Evolutionary conservation across 2,329 filamentous ascomycete species (phyloP), one percentile per base, ranked within the genome.

Genomic region (Alternaria novae-zelandiae): DNA sequence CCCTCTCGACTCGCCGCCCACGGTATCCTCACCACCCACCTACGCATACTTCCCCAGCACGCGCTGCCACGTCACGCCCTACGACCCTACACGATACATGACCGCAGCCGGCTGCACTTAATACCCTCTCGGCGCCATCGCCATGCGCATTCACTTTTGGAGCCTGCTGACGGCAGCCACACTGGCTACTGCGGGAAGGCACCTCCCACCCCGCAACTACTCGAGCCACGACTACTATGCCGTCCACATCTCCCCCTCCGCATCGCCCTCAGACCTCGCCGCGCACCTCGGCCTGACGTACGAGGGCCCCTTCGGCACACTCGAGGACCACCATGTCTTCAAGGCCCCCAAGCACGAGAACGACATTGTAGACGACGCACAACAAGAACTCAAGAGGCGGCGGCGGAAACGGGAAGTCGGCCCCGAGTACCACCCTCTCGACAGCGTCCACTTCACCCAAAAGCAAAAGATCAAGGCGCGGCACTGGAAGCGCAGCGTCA

Each of bases 191-290:
- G 74, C 73, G 54, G 70, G 68, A 54, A 66, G 65, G 54, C 75
- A 74, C 68, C 79, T 88, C 47, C 83, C 84, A 54, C 83, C 85
- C 66, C 90, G 92, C 71, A 87, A 96, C 76, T 92, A 96, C 84
- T 87, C 91, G 54, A 85, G 87, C 43, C 89, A 94, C 81, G 95
- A 99, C 80, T 98, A 97, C 82, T 97, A 98, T 79, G 94, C 96
- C 68, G 85, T 99, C 50, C 92, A 97, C 70, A 87, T 99, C 74
- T 88, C 91, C 63, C 82, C 87, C 12, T 84, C 86, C 41, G 84
- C 87, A 7, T 85, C 88, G 13, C 93, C 94, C 15, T 82, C 86
- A 23, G 85, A 90, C 44, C 85, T 97, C 67, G 94, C 94, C 26
- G 82, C 84, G 49, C 86, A 88, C 21, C 83, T 99, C 9, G 93